phyloP scores from a whole-genome alignment of 768 basidiomycete genomes.

The Holtermanniella nyarrowii region DNA sequence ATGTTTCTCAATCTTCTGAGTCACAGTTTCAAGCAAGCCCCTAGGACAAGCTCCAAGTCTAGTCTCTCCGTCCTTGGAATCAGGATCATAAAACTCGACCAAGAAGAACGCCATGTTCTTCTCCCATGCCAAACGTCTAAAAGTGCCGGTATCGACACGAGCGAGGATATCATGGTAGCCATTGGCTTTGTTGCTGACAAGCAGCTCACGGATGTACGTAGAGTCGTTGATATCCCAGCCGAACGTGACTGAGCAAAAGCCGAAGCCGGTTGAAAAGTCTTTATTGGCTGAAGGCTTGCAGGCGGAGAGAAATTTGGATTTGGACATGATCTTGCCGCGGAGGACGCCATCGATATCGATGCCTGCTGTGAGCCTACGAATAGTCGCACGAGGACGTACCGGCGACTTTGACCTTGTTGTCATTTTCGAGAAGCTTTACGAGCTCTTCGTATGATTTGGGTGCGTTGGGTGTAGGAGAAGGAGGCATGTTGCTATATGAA shows the following conservation, averaged over 20 bases:
- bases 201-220: constrained; percentile 71
- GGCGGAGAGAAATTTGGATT: constrained; percentile 77
- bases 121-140: constrained; percentile 85
- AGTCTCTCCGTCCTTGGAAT: constrained; percentile 53
- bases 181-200: constrained; percentile 81
- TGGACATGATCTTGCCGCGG: constrained; percentile 89
- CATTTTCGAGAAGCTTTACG: constrained; percentile 47
- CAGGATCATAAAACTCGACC: constrained; percentile 78
- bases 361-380: constrained; percentile 14
- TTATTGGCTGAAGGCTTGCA: constrained; percentile 42
- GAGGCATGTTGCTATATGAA: constrained; percentile 7
- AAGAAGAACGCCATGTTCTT: constrained; percentile 86
- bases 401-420: constrained; percentile 85
- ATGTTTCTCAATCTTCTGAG: constrained; percentile 45
- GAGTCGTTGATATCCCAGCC: constrained; percentile 82
- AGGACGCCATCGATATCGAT: constrained; percentile 74
- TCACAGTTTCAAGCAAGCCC: constrained; percentile 57
- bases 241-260: constrained; percentile 87
- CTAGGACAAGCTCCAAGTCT: constrained; percentile 72
- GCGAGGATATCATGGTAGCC: constrained; percentile 87
- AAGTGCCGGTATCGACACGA: constrained; percentile 73
- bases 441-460: constrained; percentile 56
- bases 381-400: constrained; percentile 47
- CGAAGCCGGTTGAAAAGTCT: constrained; percentile 55
- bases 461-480: constrained; percentile 40